Base-by-base conservation (phyloP, 768 basidiomycete species). In the Dioszegia hungarica region DNA sequence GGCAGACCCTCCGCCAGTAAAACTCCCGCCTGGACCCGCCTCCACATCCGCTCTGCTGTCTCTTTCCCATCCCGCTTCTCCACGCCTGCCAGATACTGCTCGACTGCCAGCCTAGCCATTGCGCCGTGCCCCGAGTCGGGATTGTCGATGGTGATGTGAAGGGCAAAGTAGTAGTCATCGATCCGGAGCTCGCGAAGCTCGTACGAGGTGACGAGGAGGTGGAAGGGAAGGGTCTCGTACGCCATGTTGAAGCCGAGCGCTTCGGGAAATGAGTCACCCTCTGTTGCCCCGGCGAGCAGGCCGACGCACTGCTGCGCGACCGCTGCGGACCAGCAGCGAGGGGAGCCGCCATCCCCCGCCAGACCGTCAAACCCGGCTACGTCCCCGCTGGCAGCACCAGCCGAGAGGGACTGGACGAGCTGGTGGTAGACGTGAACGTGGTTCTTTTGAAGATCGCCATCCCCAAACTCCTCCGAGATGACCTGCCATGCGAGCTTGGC, bases 231-330 rank as follows among this genome's bases (percentile, higher is more conserved):
- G 5, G 66, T 59, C 44, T 73, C 72, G 63, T 73, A 73, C 3
- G 72, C 64, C 64, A 73, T 67, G 44, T 73, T 70, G 65, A 73
- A 73, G 17, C 72, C 72, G n/a, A 73, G 59, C 22, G 68, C 68
- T 49, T 73, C 72, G 1, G 72, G 64, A 39, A 70, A 67, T 54
- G 58, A 68, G 27, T 73, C 68, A 12, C 47, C 49, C n/a, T n/a
- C n/a, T n/a, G n/a, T n/a, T 12, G 61, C 46, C 3, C 62, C 57
- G 2, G 71, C 64, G 2, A 68, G 52, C 5, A 68, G 51, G 12
- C 68, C 72, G 50, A 73, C 61, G 59, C 66, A 70, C 34, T 66
- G 68, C 44, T 73, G 72, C 29, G 68, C 68, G 28, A 73, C 38
- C 17, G 68, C 68, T 8, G 72, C 72, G n/a, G 59, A 60, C 72